Conservation (phyloP, 805 yeast genomes). For the Teunomyces gatunensis region DNA sequence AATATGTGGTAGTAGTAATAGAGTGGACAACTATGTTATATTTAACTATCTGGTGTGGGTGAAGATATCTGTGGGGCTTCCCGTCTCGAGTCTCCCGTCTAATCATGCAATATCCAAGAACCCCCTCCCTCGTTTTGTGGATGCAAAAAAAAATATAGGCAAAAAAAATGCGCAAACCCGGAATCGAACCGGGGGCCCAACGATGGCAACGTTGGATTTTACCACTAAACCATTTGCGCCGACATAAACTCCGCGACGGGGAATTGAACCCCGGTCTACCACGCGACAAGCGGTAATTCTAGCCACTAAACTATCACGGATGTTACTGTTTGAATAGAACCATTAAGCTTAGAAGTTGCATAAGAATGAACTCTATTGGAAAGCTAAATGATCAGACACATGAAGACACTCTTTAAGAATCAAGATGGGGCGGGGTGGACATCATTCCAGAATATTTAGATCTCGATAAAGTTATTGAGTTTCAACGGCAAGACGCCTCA, state of each 20-base stretch:
- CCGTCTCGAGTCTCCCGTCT: background rate
- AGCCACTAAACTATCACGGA: conserved; percentile 11
- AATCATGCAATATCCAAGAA: background rate
- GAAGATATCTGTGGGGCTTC: background rate
- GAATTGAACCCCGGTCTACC: conserved; percentile 10
- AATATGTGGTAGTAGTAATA: background rate
- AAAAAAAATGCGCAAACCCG: conserved; percentile 11
- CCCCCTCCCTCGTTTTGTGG: background rate
- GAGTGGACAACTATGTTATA: background rate
- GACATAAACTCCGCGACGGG: conserved; percentile 7
- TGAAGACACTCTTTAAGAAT: too few relatives aligned
- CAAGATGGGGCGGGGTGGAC: too few relatives aligned
- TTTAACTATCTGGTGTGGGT: background rate
- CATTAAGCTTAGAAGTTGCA: too few relatives aligned
- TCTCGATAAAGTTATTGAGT: too few relatives aligned
- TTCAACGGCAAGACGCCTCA: background rate
- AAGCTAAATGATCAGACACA: too few relatives aligned
- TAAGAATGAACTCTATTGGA: too few relatives aligned
- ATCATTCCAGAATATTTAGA: too few relatives aligned
- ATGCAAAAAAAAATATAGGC: background rate
- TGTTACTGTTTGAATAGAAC: background rate
- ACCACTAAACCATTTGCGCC: conserved; percentile 10
- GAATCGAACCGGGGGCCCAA: conserved; percentile 13
- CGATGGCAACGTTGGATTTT: conserved; percentile 9
- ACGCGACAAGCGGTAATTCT: conserved; percentile 11